These are phyloP conservation scores for Parafenestella ontariensis DNA, from an alignment of 2,329 filamentous ascomycete species.

Conservation along the genomic window DNA sequence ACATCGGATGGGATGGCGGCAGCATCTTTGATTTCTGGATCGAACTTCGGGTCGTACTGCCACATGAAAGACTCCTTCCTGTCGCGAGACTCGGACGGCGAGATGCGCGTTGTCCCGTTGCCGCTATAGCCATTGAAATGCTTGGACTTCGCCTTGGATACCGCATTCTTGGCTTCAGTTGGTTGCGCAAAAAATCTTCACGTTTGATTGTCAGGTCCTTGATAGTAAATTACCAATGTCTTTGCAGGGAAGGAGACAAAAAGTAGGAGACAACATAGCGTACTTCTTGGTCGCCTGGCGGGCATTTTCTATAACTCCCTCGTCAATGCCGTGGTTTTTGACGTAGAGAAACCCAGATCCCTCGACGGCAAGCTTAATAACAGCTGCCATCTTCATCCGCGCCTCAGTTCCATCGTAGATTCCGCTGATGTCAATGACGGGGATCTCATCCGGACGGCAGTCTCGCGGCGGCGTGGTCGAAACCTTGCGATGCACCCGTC, in stretches of 20 bases:
- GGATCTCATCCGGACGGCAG: conserved; percentile 41
- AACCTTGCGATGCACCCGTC: neutral
- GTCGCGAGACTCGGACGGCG: no score
- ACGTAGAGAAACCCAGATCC: conserved; percentile 19
- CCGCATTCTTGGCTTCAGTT: conserved; percentile 21
- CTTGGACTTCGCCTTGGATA: no score
- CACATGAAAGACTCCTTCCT: no score
- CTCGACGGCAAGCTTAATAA: conserved; percentile 10
- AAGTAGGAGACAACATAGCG: no score
- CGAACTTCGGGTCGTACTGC: no score
- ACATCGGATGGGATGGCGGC: no score
- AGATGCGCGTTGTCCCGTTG: no score
- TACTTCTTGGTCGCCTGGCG: conserved; percentile 10
- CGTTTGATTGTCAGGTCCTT: no score
- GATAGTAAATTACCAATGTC: no score
- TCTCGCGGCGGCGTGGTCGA: neutral
- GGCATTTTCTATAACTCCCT: neutral
- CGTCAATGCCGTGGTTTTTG: conserved; percentile 41
- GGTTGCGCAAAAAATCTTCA: conserved; percentile 5
- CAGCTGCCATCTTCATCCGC: conserved; percentile 48
- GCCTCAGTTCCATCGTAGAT: conserved; percentile 48
- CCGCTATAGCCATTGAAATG: no score
- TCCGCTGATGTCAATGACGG: conserved; percentile 44
- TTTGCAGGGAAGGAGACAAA: no score
- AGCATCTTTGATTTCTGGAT: no score